Evolutionary conservation across 2,329 filamentous ascomycete genomes (phyloP).

Genomic region (Ceratocystiopsis sp.): DNA sequence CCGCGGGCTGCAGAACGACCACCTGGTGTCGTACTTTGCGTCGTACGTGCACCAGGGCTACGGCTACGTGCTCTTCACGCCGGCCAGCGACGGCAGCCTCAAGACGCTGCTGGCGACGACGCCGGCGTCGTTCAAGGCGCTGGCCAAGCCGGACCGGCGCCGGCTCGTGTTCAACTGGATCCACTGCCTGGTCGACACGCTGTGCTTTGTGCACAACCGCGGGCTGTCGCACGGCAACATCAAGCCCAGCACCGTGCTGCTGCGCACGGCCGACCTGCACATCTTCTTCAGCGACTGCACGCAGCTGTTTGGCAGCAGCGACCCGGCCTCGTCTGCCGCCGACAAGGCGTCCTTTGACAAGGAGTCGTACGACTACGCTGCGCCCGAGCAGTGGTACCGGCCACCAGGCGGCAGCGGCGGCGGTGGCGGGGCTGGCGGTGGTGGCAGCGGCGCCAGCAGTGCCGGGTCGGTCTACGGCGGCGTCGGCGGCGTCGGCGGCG

Average conservation of each 20-base stretch:
- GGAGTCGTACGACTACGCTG: slow-evolving; percentile 55
- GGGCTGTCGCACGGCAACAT: slow-evolving; percentile 51
- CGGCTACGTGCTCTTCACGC: slow-evolving; percentile 50
- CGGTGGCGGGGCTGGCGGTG: not conserved
- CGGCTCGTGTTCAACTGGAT: slow-evolving; percentile 54
- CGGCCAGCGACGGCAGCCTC: slow-evolving; percentile 48
- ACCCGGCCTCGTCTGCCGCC: slow-evolving; percentile 7
- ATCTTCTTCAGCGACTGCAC: slow-evolving; percentile 51
- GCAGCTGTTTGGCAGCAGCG: slow-evolving; percentile 23
- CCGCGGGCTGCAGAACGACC: slow-evolving; percentile 43
- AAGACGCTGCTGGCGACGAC: slow-evolving; percentile 49
- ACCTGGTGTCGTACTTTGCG: slow-evolving; percentile 53
- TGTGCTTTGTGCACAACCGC: slow-evolving; percentile 49
- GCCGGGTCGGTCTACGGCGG: slow-evolving; percentile 4
- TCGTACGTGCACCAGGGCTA: slow-evolving; percentile 49
- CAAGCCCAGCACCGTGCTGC: slow-evolving; percentile 51
- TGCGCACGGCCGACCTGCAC: slow-evolving; percentile 41
- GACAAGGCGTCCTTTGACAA: slow-evolving; percentile 39
- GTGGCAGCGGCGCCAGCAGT: slow-evolving; percentile 18
- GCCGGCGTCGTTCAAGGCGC: slow-evolving; percentile 42
- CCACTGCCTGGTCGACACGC: slow-evolving; percentile 51
- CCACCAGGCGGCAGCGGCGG: slow-evolving; percentile 20
- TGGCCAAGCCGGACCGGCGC: slow-evolving; percentile 42
- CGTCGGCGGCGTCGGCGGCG: slow-evolving; percentile 17
- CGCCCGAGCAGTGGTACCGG: slow-evolving; percentile 47